Evolutionary conservation across 208 protist species (phyloP).

Genomic region (Porcisia hertigi): DNA sequence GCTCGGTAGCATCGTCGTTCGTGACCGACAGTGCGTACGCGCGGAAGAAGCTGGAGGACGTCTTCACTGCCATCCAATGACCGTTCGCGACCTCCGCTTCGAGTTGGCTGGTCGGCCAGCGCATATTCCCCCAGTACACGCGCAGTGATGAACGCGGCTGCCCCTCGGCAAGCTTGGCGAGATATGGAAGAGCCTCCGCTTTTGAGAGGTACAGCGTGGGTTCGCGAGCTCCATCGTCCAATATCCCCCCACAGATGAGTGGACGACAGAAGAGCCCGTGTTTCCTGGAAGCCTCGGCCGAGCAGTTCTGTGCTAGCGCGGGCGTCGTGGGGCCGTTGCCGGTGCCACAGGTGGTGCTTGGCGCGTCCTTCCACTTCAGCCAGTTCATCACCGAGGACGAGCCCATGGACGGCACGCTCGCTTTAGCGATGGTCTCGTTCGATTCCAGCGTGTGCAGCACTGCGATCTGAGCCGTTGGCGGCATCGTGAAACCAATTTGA

Average conservation of each 20-base stretch:
- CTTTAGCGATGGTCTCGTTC: not conserved
- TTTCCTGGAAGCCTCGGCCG: slow-evolving; percentile 6
- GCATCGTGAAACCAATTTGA: slow-evolving; percentile 89
- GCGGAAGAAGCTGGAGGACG: slow-evolving; percentile 80
- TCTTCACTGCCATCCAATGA: slow-evolving; percentile 81
- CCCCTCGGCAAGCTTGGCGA: slow-evolving; percentile 61
- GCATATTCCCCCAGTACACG: slow-evolving; percentile 87
- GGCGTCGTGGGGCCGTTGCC: not conserved
- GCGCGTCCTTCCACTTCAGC: slow-evolving; percentile 53
- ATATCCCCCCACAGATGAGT: slow-evolving; percentile 49
- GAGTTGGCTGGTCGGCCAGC: slow-evolving; percentile 76
- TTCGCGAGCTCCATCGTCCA: slow-evolving; percentile 63
- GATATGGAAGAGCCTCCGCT: slow-evolving; percentile 79
- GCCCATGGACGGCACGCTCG: not conserved
- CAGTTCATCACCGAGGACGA: slow-evolving; percentile 40
- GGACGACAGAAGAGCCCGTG: slow-evolving; percentile 66
- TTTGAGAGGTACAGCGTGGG: slow-evolving; percentile 82
- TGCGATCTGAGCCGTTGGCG: slow-evolving; percentile 76
- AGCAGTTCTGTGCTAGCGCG: not conserved
- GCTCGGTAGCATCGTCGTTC: slow-evolving; percentile 33
- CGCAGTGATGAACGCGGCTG: slow-evolving; percentile 79
- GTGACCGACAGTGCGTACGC: slow-evolving; percentile 46
- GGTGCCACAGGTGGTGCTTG: not conserved
- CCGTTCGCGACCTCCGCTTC: slow-evolving; percentile 82
- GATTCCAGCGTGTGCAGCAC: slow-evolving; percentile 83